A percentile compares a stretch with the other conserved stretches of the same genome.
These are phyloP conservation scores for Phaeophleospora eucalypticola DNA, from an alignment of 2,329 filamentous ascomycete species.

Conservation along the genomic window DNA sequence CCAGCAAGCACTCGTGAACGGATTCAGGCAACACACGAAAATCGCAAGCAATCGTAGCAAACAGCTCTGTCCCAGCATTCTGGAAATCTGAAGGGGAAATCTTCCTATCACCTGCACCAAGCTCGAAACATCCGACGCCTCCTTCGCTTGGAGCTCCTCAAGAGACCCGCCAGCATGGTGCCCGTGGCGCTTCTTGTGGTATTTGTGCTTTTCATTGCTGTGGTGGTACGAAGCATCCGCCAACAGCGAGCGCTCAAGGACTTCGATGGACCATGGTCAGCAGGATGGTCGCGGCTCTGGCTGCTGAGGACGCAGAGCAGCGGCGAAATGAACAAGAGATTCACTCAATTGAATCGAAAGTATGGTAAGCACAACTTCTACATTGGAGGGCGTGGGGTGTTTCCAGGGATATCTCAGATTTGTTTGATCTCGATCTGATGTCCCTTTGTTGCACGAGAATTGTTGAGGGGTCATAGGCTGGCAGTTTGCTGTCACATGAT, in stretches of 20 bases:
- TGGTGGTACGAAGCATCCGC: constrained; percentile 26
- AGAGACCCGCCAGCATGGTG: constrained; percentile 21
- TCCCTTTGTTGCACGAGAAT: too few relatives aligned
- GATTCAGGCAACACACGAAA: constrained; percentile 3
- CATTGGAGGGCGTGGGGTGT: too few relatives aligned
- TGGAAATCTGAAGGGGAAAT: constrained; percentile 12
- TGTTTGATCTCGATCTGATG: constrained; percentile 4
- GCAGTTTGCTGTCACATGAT: constrained; percentile 1
- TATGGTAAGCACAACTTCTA: constrained; percentile 33
- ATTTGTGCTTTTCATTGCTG: constrained; percentile 22
- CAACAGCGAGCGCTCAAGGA: constrained; percentile 32
- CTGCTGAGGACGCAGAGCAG: constrained; percentile 34
- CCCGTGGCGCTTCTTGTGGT: constrained; percentile 19
- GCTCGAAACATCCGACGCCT: constrained; percentile 18
- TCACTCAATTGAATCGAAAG: constrained; percentile 35
- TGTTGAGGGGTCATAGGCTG: too few relatives aligned
- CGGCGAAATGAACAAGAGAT: constrained; percentile 37
- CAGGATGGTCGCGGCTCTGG: constrained; percentile 38
- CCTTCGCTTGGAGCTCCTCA: too few relatives aligned
- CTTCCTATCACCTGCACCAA: constrained; percentile 17
- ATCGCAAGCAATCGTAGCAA: constrained; percentile 14
- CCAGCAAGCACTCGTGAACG: too few relatives aligned
- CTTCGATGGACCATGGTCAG: constrained; percentile 38
- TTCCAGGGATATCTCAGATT: too few relatives aligned
- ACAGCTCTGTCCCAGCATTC: constrained; percentile 12